phyloP scores from a whole-genome alignment of 345 rosid genomes.

The Lagerstroemia speciosa region DNA sequence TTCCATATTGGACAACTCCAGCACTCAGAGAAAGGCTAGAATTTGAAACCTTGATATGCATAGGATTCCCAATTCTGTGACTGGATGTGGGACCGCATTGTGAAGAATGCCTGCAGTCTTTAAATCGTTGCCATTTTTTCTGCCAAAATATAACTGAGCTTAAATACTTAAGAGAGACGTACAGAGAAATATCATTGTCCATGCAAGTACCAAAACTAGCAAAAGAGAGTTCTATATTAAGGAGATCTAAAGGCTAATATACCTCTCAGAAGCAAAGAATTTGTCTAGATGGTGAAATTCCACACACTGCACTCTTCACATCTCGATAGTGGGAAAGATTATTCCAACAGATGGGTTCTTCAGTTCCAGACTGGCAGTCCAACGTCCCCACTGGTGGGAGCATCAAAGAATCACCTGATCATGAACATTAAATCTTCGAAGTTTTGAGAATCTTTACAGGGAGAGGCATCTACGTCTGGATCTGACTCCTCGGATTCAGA shows the following conservation, averaged over 20 bases:
- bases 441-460: slow-evolving; percentile 1
- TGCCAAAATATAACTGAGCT: slow-evolving; percentile 13
- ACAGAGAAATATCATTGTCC: neutral
- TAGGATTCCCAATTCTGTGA: slow-evolving; percentile 60
- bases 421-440: slow-evolving; percentile 6
- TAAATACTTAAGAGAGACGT: neutral
- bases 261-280: slow-evolving; percentile 93
- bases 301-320: slow-evolving; percentile 50
- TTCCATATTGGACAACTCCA: neutral
- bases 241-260: slow-evolving; percentile 8
- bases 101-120: slow-evolving; percentile 43
- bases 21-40: neutral
- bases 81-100: slow-evolving; percentile 79
- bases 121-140: slow-evolving; percentile 89
- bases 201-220: neutral
- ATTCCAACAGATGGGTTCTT: slow-evolving; percentile 64
- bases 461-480: slow-evolving; percentile 59
- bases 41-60: slow-evolving; percentile 62
- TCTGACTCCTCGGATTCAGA: slow-evolving; percentile 88
- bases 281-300: slow-evolving; percentile 56
- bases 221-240: neutral
- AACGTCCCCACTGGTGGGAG: slow-evolving; percentile 79
- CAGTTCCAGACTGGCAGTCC: slow-evolving; percentile 79
- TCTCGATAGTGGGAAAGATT: slow-evolving; percentile 75
- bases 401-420: slow-evolving; percentile 10